phyloP scores from a whole-genome alignment of 2,329 filamentous ascomycete species.

The Dothiorella sarmentorum region DNA sequence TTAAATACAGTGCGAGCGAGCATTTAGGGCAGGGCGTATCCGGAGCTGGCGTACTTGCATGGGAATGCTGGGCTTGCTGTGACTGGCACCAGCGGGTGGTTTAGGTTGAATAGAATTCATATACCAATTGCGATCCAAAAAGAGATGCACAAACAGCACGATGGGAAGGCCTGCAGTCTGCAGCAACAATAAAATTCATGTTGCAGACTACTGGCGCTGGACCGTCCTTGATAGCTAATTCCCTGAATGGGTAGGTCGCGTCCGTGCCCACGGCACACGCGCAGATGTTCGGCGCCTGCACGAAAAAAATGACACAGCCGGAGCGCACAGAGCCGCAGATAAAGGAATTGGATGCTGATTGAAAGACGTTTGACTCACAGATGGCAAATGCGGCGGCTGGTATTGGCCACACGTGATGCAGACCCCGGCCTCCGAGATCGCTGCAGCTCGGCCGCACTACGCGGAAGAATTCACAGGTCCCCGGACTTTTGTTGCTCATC shows the following conservation, averaged over 20 bases:
- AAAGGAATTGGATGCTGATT: neutral
- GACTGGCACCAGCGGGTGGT: neutral
- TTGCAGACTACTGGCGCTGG: neutral
- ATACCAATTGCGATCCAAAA: constrained; percentile 6
- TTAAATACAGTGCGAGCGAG: constrained; percentile 10
- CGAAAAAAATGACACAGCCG: neutral
- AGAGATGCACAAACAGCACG: neutral
- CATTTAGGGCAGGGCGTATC: constrained; percentile 17
- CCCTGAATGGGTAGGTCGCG: neutral
- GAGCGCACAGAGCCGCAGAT: too few species aligned
- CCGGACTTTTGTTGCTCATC: constrained; percentile 10
- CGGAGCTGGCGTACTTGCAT: constrained; percentile 16
- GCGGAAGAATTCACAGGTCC: constrained; percentile 15
- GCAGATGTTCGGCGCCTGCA: neutral
- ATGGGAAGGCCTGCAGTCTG: too few species aligned
- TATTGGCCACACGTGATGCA: constrained; percentile 8
- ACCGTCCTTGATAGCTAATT: neutral
- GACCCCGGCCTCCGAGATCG: constrained; percentile 15
- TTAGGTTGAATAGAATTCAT: constrained; percentile 3
- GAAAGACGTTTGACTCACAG: neutral
- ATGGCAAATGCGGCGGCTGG: neutral
- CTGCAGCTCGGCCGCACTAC: constrained; percentile 13
- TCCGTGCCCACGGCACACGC: neutral
- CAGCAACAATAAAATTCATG: too few species aligned
- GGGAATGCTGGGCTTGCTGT: constrained; percentile 14